Conservation (phyloP, 805 yeast genomes). For the Metschnikowia peoriensis region DNA sequence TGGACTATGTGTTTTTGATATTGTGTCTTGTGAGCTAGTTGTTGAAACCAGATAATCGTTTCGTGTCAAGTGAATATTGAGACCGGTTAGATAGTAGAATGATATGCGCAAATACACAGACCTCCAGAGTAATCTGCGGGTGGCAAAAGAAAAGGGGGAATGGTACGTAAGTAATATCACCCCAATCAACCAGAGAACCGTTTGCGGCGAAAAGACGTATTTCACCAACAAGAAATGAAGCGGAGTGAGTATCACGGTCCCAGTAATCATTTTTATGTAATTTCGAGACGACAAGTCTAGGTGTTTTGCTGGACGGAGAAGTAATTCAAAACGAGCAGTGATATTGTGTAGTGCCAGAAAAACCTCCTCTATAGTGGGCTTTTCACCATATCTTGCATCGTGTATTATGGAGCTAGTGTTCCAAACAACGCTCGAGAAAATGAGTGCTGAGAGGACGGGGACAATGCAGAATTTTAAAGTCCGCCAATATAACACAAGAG, state of each 20-base stretch:
- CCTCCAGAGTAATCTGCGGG: conserved; percentile 50
- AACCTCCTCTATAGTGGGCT: conserved; percentile 54
- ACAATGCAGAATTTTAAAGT: conserved; percentile 31
- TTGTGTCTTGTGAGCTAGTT: conserved; percentile 12
- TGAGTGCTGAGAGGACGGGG: conserved; percentile 38
- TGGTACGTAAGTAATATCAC: conserved; percentile 42
- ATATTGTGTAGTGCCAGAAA: conserved; percentile 47
- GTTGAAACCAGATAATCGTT: conserved; percentile 7
- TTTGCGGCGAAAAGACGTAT: conserved; percentile 30
- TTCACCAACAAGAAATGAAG: conserved; percentile 38
- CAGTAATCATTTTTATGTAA: conserved; percentile 28
- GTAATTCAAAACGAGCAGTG: conserved; percentile 39
- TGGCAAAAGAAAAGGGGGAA: conserved; percentile 47
- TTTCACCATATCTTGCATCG: conserved; percentile 43
- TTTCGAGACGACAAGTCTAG: conserved; percentile 26
- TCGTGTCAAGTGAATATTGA: conserved; percentile 22
- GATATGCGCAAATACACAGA: conserved; percentile 41
- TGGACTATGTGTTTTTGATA: conserved; percentile 16
- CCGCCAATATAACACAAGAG: conserved; percentile 43
- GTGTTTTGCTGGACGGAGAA: conserved; percentile 39
- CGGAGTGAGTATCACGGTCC: conserved; percentile 41
- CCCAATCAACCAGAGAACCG: conserved; percentile 38
- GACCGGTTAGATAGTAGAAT: conserved; percentile 42
- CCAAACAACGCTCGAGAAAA: conserved; percentile 46
- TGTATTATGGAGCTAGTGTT: conserved; percentile 38